Percentiles rank a stretch among this genome's conserved stretches.
Evolutionary conservation across 768 basidiomycete genomes (phyloP).

Genomic region (Tulasnella sp.): DNA sequence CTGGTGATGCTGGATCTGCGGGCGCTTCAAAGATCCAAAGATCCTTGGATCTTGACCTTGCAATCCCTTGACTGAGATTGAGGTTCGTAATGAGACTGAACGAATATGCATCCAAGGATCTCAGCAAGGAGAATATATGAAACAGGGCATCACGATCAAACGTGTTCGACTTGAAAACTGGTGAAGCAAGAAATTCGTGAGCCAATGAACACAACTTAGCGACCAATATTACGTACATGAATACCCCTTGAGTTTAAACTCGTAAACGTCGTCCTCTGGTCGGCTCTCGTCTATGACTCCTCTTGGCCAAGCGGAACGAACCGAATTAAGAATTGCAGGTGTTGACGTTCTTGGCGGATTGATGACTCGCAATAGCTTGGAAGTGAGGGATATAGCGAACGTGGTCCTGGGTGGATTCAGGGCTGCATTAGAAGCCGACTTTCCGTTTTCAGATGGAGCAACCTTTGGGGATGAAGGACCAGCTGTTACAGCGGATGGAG

Average conservation of each 20-base stretch:
- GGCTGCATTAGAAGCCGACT: background rate
- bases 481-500: background rate
- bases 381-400: constrained; percentile 5
- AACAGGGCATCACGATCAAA: constrained; percentile 15
- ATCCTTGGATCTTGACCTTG: constrained; percentile 15
- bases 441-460: too few relatives aligned
- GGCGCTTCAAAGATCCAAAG: constrained; percentile 17
- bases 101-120: constrained; percentile 4
- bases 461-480: background rate
- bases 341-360: constrained; percentile 11
- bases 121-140: constrained; percentile 12
- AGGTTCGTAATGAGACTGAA: constrained; percentile 14
- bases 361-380: constrained; percentile 11
- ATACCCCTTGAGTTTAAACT: constrained; percentile 16
- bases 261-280: constrained; percentile 12
- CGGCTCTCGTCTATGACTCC: constrained; percentile 14
- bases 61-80: constrained; percentile 13
- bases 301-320: constrained; percentile 14
- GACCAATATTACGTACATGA: constrained; percentile 10
- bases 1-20: constrained; percentile 7
- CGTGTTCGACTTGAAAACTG: constrained; percentile 15
- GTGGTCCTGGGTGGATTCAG: background rate
- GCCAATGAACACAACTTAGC: background rate
- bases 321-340: constrained; percentile 14
- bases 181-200: background rate